Evolutionary conservation across 208 protist genomes (phyloP).

Genomic region (Trypanosoma boissoni): DNA sequence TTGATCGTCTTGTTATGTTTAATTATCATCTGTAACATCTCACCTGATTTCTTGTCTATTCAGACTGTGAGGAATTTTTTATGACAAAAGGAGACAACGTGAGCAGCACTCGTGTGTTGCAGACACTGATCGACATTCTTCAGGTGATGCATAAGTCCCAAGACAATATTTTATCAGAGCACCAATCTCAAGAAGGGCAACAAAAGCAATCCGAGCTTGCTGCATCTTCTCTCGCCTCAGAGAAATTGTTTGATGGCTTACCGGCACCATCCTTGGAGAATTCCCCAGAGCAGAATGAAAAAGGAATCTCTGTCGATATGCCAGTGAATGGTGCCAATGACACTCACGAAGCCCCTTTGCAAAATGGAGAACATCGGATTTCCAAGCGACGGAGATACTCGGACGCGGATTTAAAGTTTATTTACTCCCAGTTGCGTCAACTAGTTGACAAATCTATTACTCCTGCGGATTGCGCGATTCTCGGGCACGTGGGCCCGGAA

Average conservation of each 20-base stretch:
- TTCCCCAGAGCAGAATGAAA: too few relatives aligned
- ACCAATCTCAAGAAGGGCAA: too few relatives aligned
- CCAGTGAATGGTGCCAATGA: too few relatives aligned
- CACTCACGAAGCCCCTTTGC: not conserved
- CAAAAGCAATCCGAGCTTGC: too few relatives aligned
- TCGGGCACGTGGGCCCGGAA: constrained; percentile 10
- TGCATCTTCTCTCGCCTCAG: too few relatives aligned
- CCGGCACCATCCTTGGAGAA: too few relatives aligned
- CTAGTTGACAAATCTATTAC: constrained; percentile 15
- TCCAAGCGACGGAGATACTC: not conserved
- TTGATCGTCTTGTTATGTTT: constrained; percentile 5
- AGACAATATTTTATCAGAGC: not conserved
- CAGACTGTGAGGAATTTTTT: constrained; percentile 3
- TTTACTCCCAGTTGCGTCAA: constrained; percentile 11
- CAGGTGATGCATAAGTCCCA: constrained; percentile 8
- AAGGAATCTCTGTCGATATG: too few relatives aligned
- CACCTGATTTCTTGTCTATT: not conserved
- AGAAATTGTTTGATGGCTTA: too few relatives aligned
- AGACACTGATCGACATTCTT: constrained; percentile 10
- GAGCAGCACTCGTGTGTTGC: not conserved
- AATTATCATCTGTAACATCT: not conserved
- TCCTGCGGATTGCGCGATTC: constrained; percentile 6
- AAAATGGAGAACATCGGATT: not conserved
- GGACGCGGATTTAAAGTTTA: constrained; percentile 10
- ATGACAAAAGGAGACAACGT: not conserved